These are phyloP conservation scores for Delonix regia DNA, from an alignment of 306 rosid species.

Conservation along the genomic window DNA sequence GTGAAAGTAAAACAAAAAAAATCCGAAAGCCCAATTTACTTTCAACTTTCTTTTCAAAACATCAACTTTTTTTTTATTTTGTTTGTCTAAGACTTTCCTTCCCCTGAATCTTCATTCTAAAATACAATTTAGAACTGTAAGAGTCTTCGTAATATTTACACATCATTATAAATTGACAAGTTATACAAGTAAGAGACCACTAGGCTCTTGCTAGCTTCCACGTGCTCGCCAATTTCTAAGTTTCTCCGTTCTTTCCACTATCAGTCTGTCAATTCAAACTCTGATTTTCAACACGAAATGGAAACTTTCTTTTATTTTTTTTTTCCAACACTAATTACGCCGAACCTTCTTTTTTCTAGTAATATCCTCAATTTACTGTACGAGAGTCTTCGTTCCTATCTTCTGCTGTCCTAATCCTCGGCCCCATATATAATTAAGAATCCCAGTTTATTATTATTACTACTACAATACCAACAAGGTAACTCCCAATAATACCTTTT, in stretches of 20 bases:
- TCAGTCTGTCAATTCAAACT: not conserved
- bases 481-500: constrained; percentile 43
- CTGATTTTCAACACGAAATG: constrained; percentile 26
- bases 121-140: too few relatives aligned
- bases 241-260: not conserved
- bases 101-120: too few relatives aligned
- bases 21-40: too few relatives aligned
- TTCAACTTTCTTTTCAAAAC: too few relatives aligned
- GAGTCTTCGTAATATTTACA: too few relatives aligned
- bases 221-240: not conserved
- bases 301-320: not conserved
- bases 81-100: too few relatives aligned
- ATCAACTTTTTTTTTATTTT: too few relatives aligned
- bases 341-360: constrained; percentile 37
- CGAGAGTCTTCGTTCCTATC: constrained; percentile 11
- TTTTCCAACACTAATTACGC: constrained; percentile 3
- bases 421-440: not conserved
- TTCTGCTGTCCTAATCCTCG: constrained; percentile 17
- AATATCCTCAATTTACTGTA: not conserved
- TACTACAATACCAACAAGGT: constrained; percentile 38
- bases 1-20: not conserved
- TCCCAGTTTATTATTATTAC: not conserved
- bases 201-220: not conserved
- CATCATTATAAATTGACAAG: too few relatives aligned
- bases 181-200: not conserved